Evolutionary conservation across 768 basidiomycete genomes (phyloP).

Genomic region (Amanita rubescens): DNA sequence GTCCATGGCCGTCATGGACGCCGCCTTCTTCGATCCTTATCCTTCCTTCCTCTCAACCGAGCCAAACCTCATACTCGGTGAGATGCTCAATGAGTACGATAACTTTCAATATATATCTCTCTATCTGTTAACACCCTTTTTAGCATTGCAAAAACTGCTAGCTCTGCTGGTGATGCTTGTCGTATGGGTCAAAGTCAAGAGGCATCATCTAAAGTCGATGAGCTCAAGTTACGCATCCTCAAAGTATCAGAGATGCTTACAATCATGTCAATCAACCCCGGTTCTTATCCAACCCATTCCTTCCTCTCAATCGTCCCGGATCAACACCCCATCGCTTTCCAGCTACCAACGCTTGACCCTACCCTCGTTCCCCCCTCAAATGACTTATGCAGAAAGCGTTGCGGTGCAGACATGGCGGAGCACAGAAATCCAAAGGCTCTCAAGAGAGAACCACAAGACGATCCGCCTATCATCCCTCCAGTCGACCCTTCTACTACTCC

Average conservation of each 20-base stretch:
- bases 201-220: constrained; percentile 44
- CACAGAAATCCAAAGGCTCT: constrained; percentile 37
- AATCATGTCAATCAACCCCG: constrained; percentile 23
- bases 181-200: constrained; percentile 37
- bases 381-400: constrained; percentile 38
- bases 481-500: constrained; percentile 23
- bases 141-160: constrained; percentile 57
- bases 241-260: constrained; percentile 50
- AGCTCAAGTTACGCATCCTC: constrained; percentile 46
- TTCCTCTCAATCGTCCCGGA: background rate
- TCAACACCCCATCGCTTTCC: background rate
- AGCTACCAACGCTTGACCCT: constrained; percentile 18
- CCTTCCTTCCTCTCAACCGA: constrained; percentile 11
- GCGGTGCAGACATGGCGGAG: constrained; percentile 35
- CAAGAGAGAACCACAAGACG: constrained; percentile 43
- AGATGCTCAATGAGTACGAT: constrained; percentile 49
- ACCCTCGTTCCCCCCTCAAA: constrained; percentile 18
- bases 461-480: constrained; percentile 19
- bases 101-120: constrained; percentile 2
- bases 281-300: constrained; percentile 14
- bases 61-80: constrained; percentile 26
- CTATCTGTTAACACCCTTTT: constrained; percentile 12
- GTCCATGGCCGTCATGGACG: background rate
- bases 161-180: constrained; percentile 47
- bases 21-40: constrained; percentile 5